phyloP scores from a whole-genome alignment of 2,329 filamentous ascomycete genomes.

The Colletotrichum caudatum region DNA sequence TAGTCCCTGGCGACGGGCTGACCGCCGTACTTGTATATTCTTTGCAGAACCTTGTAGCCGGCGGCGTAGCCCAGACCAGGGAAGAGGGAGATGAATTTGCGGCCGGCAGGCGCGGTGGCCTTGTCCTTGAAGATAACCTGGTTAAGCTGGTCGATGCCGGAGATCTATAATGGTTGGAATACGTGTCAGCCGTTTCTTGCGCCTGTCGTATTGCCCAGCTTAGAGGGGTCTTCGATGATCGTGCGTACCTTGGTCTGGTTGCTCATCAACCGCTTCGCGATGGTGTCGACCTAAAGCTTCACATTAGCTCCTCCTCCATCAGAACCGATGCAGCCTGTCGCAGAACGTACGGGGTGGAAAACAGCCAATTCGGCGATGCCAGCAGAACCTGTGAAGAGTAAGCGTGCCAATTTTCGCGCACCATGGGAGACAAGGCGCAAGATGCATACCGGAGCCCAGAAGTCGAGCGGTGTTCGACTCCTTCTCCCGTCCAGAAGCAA shows the following conservation, averaged over 20 bases:
- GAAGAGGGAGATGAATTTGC: slow-evolving; percentile 95
- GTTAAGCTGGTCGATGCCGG: slow-evolving; percentile 74
- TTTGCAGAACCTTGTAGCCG: slow-evolving; percentile 96
- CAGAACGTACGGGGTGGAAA: slow-evolving; percentile 81
- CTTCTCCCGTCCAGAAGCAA: slow-evolving; percentile 67
- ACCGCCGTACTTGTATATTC: slow-evolving; percentile 98
- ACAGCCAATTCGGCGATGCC: slow-evolving; percentile 93
- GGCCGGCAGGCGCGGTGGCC: slow-evolving; percentile 74
- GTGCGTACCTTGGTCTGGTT: slow-evolving; percentile 75
- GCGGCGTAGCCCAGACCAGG: slow-evolving; percentile 97
- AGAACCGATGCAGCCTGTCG: background rate
- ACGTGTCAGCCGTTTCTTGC: slow-evolving; percentile 18
- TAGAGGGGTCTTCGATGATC: slow-evolving; percentile 49
- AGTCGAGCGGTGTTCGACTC: slow-evolving; percentile 92
- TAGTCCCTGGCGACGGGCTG: slow-evolving; percentile 96
- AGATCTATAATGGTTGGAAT: slow-evolving; percentile 14
- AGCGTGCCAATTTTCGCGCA: slow-evolving; percentile 26
- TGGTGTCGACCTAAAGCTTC: slow-evolving; percentile 85
- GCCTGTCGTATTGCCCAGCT: background rate
- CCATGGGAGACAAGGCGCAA: slow-evolving; percentile 1
- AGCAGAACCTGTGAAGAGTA: slow-evolving; percentile 76
- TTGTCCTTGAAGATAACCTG: slow-evolving; percentile 94
- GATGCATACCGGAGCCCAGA: slow-evolving; percentile 82
- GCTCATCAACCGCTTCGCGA: slow-evolving; percentile 99
- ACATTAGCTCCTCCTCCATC: slow-evolving; percentile 14